These are phyloP conservation scores for Syncephalastrum contaminatum DNA, from an alignment of 371 early-diverging fungal genomes.

Conservation along the genomic window DNA sequence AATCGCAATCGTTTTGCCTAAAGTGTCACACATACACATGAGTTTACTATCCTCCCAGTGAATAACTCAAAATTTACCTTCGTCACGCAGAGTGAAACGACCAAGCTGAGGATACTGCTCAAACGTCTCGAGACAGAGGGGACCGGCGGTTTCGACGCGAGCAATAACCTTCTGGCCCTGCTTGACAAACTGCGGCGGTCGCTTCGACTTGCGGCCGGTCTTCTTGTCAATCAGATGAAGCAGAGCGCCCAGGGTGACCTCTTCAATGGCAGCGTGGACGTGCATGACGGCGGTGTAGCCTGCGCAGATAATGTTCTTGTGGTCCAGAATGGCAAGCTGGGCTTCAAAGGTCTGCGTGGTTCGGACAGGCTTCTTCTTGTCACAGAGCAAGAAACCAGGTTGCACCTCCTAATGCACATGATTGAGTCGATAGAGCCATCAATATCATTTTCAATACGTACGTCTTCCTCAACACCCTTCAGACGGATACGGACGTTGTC, in stretches of 20 bases:
- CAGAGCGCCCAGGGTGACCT: conserved; percentile 77
- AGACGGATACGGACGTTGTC: conserved; percentile 92
- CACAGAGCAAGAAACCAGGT: conserved; percentile 88
- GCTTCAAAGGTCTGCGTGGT: conserved; percentile 82
- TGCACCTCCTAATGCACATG: conserved; percentile 59
- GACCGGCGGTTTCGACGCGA: conserved; percentile 72
- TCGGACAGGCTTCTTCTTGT: conserved; percentile 74
- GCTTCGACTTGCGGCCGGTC: conserved; percentile 81
- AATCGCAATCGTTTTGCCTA: conserved; percentile 91
- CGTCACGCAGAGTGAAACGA: conserved; percentile 95
- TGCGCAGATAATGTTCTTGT: conserved; percentile 93
- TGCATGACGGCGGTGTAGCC: conserved; percentile 94
- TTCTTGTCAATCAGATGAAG: conserved; percentile 90
- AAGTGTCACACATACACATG: neutral
- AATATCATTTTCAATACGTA: conserved; percentile 11
- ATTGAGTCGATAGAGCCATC: neutral
- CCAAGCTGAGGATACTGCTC: conserved; percentile 91
- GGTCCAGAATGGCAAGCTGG: conserved; percentile 86
- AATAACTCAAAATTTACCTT: conserved; percentile 54
- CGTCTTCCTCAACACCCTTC: conserved; percentile 93
- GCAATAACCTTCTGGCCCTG: conserved; percentile 85
- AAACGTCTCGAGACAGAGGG: conserved; percentile 88
- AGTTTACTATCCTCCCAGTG: conserved; percentile 1
- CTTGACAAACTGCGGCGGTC: conserved; percentile 92
- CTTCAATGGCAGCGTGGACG: conserved; percentile 86